Base-by-base conservation (phyloP, 2,329 filamentous ascomycete genomes). In the Mollisiaceae sp. region DNA sequence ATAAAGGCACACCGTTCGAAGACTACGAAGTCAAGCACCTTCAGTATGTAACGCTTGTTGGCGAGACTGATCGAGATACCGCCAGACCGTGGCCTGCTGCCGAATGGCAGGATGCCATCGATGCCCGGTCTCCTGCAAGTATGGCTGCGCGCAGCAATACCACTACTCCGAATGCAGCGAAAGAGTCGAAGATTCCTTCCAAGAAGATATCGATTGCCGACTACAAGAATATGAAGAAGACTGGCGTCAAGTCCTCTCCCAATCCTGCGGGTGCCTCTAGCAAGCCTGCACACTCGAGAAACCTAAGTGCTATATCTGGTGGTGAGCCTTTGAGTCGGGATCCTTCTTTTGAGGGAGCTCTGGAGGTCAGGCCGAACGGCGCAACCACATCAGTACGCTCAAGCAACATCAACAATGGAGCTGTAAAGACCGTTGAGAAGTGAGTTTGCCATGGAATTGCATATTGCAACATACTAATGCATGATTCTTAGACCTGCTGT, bases 41-140 rank as follows among this genome's bases (percentile, higher is more conserved):
- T 24, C 74, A 77, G 54, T 75, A 77, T 55, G 72, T 76, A 70
- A 77, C 75, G 0, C 64, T 76, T 52, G 63, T 75, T 4, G 69
- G 69, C 18, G 63, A 70, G 35, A 69, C 63, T 24, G 70, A 73
- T 38, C 71, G 74, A 47, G 75, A 71, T 32, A 67, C 73, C 24
- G 70, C 68, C 12, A 60, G 63, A 20, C 68, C 73, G 18, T 67
- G 66, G 50, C 50, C 50, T 1, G 50, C 50, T 32, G 72, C 70
- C 18, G 69, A 75, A 60, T 75, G 72, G 72, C 67, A 73, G 39
- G 73, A 73, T 59, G 67, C 72, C 50, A 69, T 70, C 18, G 64
- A 72, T 22, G 68, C 61, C 6, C 60, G 59, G 12, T 70, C 70
- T 15, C 71, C 74, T 4, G 57, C 65, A 11, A 73, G 69, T 64